Base-by-base conservation (phyloP, 1,284 basidiomycete genomes). In the Malassezia cuniculi region DNA sequence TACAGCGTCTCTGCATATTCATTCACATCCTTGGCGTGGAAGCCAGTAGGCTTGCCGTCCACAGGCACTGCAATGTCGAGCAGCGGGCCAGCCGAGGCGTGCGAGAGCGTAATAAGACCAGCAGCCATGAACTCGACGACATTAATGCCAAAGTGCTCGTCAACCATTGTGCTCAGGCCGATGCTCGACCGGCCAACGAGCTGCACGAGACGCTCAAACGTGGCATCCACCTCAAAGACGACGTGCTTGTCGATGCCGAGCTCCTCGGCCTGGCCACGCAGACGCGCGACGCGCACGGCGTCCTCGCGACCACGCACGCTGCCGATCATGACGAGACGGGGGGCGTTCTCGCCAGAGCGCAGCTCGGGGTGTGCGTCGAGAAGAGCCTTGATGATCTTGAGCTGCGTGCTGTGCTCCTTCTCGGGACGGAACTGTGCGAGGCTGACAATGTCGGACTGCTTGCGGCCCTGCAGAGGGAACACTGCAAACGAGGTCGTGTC, bases 111-210 rank as follows among this genome's bases (percentile, higher is more conserved):
- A 14, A 97, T 82, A 2, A 90, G 75, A 0, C 90, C 90, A 0
- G 90, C 85, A 3, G 87, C 41, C 89, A 95, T 90, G 57, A 85
- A 90, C 67, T 99, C 90, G 6, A 97, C 90, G 14, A 99, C 76
- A 56, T 89, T 93, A 66, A 99, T 97, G 2, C 93, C 93, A 55
- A 97, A 97, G 66, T 99, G 90, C 68, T 99, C 93, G 62, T 97
- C 89, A 1, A 89, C 77, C 90, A 99, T 99, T 4, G 90, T 95
- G 60, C 84, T 90, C 17, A 95, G 66, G 0, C 93, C 90, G 4
- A 94, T 74, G 43, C 79, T 82, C 0, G 86, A 79, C 11, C 70
- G 69, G 1, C 78, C 75, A 1, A 97, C 73, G 70, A 78, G 78
- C 1, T 68, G 49, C 1, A 89, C 73, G 47, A 95, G 75, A 7